Conservation (phyloP, 805 yeast genomes). For the Wickerhamiella azyma region DNA sequence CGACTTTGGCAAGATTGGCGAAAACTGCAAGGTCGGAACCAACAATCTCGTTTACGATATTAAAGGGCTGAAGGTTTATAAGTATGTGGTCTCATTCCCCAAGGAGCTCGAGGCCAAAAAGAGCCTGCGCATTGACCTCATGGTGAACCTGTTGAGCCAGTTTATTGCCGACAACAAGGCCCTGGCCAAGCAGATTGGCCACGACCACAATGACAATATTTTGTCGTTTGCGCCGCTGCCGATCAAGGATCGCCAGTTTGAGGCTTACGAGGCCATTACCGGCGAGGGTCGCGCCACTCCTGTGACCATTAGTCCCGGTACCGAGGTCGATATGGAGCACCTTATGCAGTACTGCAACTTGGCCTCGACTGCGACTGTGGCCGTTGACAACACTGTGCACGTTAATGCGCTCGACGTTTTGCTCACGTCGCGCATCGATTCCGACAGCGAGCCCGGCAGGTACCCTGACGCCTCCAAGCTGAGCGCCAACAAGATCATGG, state of each 20-base stretch:
- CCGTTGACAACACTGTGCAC: not conserved
- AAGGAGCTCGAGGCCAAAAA: slow-evolving; percentile 8
- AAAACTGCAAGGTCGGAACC: slow-evolving; percentile 7
- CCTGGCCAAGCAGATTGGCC: slow-evolving; percentile 6
- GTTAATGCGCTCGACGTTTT: slow-evolving; percentile 6
- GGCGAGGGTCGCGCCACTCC: slow-evolving; percentile 5
- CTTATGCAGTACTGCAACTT: slow-evolving; percentile 1
- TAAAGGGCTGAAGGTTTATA: slow-evolving; percentile 5
- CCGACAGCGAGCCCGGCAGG: not conserved
- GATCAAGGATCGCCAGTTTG: slow-evolving; percentile 5
- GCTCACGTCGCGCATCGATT: slow-evolving; percentile 5
- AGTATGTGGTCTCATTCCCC: slow-evolving; percentile 5
- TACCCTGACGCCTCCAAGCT: slow-evolving; percentile 4
- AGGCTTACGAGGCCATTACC: slow-evolving; percentile 4
- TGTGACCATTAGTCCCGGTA: not conserved
- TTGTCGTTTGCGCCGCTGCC: slow-evolving; percentile 7
- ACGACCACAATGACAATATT: slow-evolving; percentile 8
- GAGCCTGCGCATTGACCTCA: slow-evolving; percentile 3
- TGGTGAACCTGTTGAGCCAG: slow-evolving; percentile 7
- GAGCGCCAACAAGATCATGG: slow-evolving; percentile 8
- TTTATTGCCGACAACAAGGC: slow-evolving; percentile 1
- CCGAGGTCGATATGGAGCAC: slow-evolving; percentile 1
- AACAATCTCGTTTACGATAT: slow-evolving; percentile 5
- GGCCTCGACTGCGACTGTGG: not conserved
- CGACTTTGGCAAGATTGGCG: slow-evolving; percentile 5